A percentile compares a stretch with the other conserved stretches of the same genome.
Conservation (phyloP, 306 rosid genomes). For the Citrullus colocynthis region DNA sequence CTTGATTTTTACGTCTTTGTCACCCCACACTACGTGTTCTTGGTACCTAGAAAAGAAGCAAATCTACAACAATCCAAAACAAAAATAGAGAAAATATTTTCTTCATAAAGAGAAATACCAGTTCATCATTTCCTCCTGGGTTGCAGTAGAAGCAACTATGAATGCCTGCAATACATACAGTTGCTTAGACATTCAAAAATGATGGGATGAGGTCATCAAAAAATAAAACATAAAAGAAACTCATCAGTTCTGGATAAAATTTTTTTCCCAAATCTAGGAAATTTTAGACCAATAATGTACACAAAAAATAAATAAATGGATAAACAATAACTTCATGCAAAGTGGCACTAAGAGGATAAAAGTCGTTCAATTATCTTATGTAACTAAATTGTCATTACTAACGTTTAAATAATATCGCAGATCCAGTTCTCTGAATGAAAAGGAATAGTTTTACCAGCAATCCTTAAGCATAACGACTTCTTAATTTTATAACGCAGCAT, state of each 20-base stretch:
- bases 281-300: not conserved
- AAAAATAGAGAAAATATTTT: not conserved
- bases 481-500: not conserved
- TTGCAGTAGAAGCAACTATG: slow-evolving; percentile 90
- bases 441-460: not conserved
- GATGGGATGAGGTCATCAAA: not conserved
- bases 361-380: not conserved
- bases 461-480: not conserved
- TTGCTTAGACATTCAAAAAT: slow-evolving; percentile 14
- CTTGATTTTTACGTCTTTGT: slow-evolving; percentile 65
- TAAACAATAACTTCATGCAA: not conserved
- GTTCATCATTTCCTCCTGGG: slow-evolving; percentile 70
- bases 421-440: not conserved
- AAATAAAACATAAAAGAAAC: not conserved
- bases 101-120: slow-evolving; percentile 34
- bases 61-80: not conserved
- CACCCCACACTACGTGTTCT: slow-evolving; percentile 92
- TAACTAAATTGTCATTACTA: not conserved
- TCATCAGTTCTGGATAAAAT: not conserved
- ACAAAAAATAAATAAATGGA: not conserved
- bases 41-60: slow-evolving; percentile 48
- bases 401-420: not conserved
- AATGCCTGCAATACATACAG: slow-evolving; percentile 60
- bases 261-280: no score
- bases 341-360: not conserved